Evolutionary conservation across 257 asterid genomes (phyloP).

Genomic region (Solanum virginianum): DNA sequence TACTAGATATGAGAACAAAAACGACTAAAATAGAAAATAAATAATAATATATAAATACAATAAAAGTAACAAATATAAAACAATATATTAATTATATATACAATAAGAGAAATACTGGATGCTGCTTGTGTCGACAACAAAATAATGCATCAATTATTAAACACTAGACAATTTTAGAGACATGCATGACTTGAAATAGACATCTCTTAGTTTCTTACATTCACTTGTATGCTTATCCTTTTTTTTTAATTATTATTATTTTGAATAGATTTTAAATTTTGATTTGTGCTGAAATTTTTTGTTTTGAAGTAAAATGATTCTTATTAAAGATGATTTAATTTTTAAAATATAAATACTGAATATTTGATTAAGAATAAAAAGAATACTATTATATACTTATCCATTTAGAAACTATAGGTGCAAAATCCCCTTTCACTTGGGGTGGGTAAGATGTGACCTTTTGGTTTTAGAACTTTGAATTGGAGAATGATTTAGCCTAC

Average conservation of each 20-base stretch:
- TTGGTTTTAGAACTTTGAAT: neutral
- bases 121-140: too few species aligned
- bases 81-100: too few species aligned
- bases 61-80: too few species aligned
- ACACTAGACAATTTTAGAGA: too few species aligned
- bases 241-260: too few species aligned
- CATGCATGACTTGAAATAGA: neutral
- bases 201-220: neutral
- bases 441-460: neutral
- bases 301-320: fast-evolving
- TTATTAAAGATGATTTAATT: neutral
- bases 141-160: too few species aligned
- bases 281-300: neutral
- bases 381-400: neutral
- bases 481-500: neutral
- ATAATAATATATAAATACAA: too few species aligned
- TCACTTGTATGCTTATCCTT: neutral
- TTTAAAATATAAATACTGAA: fast-evolving
- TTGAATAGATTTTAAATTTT: too few species aligned
- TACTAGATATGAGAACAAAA: too few species aligned
- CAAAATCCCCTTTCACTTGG: neutral
- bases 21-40: too few species aligned
- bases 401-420: neutral
- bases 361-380: neutral
- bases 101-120: too few species aligned